Base-by-base conservation (phyloP, 2,329 filamentous ascomycete genomes). In the Calonectria pseudoreteaudii region DNA sequence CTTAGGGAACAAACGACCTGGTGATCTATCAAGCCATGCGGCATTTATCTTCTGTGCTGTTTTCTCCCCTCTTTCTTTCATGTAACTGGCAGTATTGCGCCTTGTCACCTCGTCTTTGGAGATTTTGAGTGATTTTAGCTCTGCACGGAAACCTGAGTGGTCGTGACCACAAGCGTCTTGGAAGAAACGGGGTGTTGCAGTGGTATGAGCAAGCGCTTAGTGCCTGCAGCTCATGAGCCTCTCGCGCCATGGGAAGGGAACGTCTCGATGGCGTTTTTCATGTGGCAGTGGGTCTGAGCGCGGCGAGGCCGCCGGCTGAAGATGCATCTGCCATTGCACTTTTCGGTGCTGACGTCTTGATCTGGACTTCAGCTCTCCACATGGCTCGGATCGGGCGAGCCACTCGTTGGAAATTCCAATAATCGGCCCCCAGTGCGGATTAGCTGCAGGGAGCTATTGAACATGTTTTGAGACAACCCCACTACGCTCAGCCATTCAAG, bases 361-460 rank as follows among this genome's bases (percentile, higher is more conserved):
- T 50, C 62, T 71, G 69, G 64, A 28, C 16, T 38, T 62, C 56
- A 62, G 56, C 56, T 62, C 56, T 38, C 56, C 56, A 62, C 56
- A 41, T 62, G 56, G 41, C 56, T 62, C n/a, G 44, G n/a, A 1
- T 4, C 23, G 44, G 8, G 44, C 44, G 34, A 28, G 56, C 56
- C 41, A 62, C 38, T 26, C 26, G 36, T 14, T 62, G 5, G 18
- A 5, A 41, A 28, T 41, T 47, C 56, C 56, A 62, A 62, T 62
- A 62, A 65, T 65, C 18, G 18, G 60, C 18, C 23, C 60, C 60
- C 38, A n/a, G 49, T 31, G 20, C 13, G 41, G 60, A 31, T 49
- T 49, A 65, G 60, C 20, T 49, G 60, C 60, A 47, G 38, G 7
- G 28, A 65, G 60, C 60, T 65, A 65, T 65, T 49, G 60, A 47